Evolutionary conservation across 331 rosid species (phyloP).

Genomic region (Quercus lobata): DNA sequence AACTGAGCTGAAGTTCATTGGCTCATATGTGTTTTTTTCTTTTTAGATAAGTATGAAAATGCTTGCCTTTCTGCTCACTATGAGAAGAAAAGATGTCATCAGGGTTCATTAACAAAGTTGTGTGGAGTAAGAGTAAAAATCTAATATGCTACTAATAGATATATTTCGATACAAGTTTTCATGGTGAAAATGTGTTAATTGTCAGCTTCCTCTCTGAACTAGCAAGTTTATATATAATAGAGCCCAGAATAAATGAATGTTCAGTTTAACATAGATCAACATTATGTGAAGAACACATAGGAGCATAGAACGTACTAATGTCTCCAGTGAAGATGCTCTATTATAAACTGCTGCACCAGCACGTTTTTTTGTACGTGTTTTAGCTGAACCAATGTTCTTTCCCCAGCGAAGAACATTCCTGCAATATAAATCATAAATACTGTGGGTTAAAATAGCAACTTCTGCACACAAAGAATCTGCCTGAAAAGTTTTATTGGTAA

Average conservation of each 20-base stretch:
- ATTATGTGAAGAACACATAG: conserved; percentile 3
- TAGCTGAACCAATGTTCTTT: conserved; percentile 68
- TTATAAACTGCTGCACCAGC: conserved; percentile 87
- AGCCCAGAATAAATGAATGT: conserved; percentile 9
- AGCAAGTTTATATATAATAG: conserved; percentile 13
- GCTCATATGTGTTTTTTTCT: too few species aligned
- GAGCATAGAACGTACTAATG: conserved; percentile 58
- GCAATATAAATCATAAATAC: conserved; percentile 25
- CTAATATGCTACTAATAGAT: neutral
- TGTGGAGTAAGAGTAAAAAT: neutral
- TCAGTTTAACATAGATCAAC: conserved; percentile 2
- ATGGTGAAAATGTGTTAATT: neutral
- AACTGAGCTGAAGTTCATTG: too few species aligned
- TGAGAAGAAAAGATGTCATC: neutral
- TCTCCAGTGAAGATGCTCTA: conserved; percentile 91
- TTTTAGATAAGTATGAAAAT: neutral
- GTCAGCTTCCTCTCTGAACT: conserved; percentile 8
- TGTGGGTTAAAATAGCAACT: conserved; percentile 7
- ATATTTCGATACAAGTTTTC: neutral
- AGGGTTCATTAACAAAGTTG: neutral
- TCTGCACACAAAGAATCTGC: neutral
- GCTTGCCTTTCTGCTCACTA: neutral
- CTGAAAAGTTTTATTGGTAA: neutral
- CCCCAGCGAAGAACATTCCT: conserved; percentile 98
- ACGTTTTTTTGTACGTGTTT: conserved; percentile 77